Evolutionary conservation across 495 filamentous ascomycete species (phyloP).

Genomic region (Aspergillus hancockii): DNA sequence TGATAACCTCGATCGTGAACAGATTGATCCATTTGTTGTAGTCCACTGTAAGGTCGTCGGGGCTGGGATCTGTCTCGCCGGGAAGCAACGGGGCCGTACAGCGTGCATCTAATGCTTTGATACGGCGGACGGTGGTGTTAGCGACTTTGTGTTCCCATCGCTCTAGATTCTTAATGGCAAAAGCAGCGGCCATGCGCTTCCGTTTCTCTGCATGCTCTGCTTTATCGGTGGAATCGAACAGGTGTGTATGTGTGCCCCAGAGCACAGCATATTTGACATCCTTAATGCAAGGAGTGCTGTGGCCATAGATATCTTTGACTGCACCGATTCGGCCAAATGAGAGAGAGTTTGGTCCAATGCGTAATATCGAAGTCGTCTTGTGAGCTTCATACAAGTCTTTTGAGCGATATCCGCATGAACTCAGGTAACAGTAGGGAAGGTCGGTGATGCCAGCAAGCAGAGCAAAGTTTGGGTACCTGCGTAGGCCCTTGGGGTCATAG

Average conservation of each 20-base stretch:
- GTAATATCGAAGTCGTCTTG: slow-evolving; percentile 36
- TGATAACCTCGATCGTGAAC: slow-evolving; percentile 43
- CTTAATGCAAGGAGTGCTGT: slow-evolving; percentile 45
- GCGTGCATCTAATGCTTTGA: slow-evolving; percentile 26
- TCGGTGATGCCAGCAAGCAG: slow-evolving; percentile 37
- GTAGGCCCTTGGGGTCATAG: slow-evolving; percentile 40
- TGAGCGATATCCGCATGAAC: slow-evolving; percentile 31
- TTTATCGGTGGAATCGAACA: slow-evolving; percentile 38
- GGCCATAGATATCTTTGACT: slow-evolving; percentile 53
- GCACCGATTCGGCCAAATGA: slow-evolving; percentile 40
- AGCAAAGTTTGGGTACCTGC: slow-evolving; percentile 39
- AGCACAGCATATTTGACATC: slow-evolving; percentile 40
- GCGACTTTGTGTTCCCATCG: slow-evolving; percentile 49
- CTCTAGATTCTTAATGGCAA: slow-evolving; percentile 49
- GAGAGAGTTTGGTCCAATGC: slow-evolving; percentile 48
- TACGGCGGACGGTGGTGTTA: slow-evolving; percentile 33
- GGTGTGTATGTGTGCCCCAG: slow-evolving; percentile 37
- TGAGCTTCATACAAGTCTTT: slow-evolving; percentile 36
- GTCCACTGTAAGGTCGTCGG: slow-evolving; percentile 24
- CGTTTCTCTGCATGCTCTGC: slow-evolving; percentile 40
- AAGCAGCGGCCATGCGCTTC: slow-evolving; percentile 43
- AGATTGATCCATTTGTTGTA: slow-evolving; percentile 32
- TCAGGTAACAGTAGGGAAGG: slow-evolving; percentile 33
- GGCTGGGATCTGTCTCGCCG: not conserved
- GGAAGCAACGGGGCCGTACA: slow-evolving; percentile 17